A percentile compares a stretch with the other conserved stretches of the same genome.
Conservation (phyloP, 352 stramenopile genomes). For the Pythium apleroticum region DNA sequence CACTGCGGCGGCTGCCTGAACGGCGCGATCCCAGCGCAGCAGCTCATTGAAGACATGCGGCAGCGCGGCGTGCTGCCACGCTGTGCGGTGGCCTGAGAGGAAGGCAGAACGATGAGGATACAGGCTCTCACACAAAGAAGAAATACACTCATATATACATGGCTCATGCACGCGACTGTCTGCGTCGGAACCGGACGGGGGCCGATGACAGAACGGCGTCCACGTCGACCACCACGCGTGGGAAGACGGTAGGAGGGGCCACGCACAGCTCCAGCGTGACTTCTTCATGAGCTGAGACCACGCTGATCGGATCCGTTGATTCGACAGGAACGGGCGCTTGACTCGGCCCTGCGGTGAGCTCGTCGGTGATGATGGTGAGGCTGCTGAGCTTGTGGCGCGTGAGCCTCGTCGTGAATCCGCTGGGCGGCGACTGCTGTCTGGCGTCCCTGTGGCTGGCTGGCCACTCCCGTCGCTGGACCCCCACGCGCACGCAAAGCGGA, state of each 20-base stretch:
- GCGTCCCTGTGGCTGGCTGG: not conserved
- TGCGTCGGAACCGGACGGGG: not conserved
- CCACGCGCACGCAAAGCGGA: not conserved
- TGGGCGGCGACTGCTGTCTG: not conserved
- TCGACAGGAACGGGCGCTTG: no score
- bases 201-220: not conserved
- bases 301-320: not conserved
- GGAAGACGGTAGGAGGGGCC: slow-evolving; percentile 8
- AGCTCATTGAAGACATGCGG: slow-evolving; percentile 49
- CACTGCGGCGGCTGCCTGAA: slow-evolving; percentile 78
- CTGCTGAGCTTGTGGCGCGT: slow-evolving; percentile 1
- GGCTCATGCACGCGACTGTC: not conserved
- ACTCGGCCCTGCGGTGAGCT: no score
- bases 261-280: slow-evolving; percentile 5
- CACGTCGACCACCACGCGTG: slow-evolving; percentile 8
- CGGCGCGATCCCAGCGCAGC: slow-evolving; percentile 49
- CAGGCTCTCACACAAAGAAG: not conserved
- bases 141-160: not conserved
- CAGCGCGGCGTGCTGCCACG: slow-evolving; percentile 30
- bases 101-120: not conserved
- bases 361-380: not conserved
- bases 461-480: not conserved
- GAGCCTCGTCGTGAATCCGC: slow-evolving; percentile 1
- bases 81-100: slow-evolving; percentile 13
- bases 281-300: not conserved